Base-by-base conservation (phyloP, 805 yeast species). In the Blastobotrys terrestris region DNA sequence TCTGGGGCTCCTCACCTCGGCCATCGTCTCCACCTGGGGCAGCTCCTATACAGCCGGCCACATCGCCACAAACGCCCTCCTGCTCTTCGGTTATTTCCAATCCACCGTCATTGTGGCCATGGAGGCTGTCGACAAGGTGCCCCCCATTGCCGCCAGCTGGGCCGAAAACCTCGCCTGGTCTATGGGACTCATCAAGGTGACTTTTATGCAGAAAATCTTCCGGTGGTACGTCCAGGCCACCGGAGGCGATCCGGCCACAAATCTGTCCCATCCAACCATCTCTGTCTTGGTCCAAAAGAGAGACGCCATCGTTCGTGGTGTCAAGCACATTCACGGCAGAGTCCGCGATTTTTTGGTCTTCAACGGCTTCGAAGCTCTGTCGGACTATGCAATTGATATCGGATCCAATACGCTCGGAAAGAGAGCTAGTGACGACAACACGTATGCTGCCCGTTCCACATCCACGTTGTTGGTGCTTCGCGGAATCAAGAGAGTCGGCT, bases 161-260 rank as follows among this genome's bases (percentile, higher is more conserved):
- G 75, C 90, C 4, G 95, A 87, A 67, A 90, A 91, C 64, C 74
- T 91, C 63, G 90, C 89, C 26, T 91, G 97, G 97, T 87, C 96
- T 1, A 87, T 91, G 86, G 97, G 97, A 1, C 75, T 91, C 55
- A 87, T 91, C 60, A 75, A 84, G 65, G 78, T 86, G 42, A 62
- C 64, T 2, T 91, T 90, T 66, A 87, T 91, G 96, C 96, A 91
- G 69, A 70, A 76, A 50, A 87, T 89, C 59, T 85, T 94, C 58
- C 77, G 85, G 65, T 92, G 99, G 99, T 92, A 92, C 67, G 84
- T 92, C 51, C 97, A 91, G 71, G 75, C 94, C 26, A 90, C 97
- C 1, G 97, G 97, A 48, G 97, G 97, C 43, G 70, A 77, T 1
- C 96, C 97, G 31, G 71, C 86, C 3, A 74, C 84, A 43, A 81